Base-by-base conservation (phyloP, 179 eudicot genomes). In the Silene coronaria region DNA sequence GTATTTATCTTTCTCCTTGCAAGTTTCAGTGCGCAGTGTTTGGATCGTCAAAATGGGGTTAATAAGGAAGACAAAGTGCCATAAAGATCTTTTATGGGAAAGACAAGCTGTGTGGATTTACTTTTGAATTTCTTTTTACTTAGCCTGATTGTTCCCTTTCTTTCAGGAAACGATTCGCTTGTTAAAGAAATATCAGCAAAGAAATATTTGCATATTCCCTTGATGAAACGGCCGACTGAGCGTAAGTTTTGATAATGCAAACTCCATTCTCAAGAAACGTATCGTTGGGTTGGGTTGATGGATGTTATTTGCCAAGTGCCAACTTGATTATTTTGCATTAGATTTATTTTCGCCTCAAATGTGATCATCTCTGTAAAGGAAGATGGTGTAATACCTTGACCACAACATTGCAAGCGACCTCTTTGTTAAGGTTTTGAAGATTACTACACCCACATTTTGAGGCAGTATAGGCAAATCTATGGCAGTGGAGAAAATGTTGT, bases 291-390 rank as follows among this genome's bases (percentile, higher is more conserved):
- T 60, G 11, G 64, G 64, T 60, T 22, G 64, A 60, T 60, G 28
- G 64, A 60, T 60, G 64, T 59, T 59, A 21, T 60, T 60, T 21
- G 64, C 64, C 63, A 59, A 59, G 22, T 21, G 64, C 64, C 63
- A 59, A 59, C 27, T 22, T 59, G 64, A 60, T 23, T 23, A 16
- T 60, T 57, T 57, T 16, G 58, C 58, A 53, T 53, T 10, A 53
- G 6, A 53, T 53, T 53, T 60, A 21, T 60, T 22, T 23, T 60
- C 13, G 64, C 64, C 28, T 23, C 64, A 60, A 60, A 60, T 23
- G 64, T 60, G 64, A 60, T 23, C 64, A 59, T 60, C 26, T 23
- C 27, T 22, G 26, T 16, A 58, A 19, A 58, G 62, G 23, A 58
- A 58, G 22, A 19, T 58, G 8, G 16, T 53, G 19, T 14, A 14